Percentiles rank a stretch among this genome's conserved stretches.
Evolutionary conservation across 148 eudicot genomes (phyloP).

Genomic region (Polygonum maritimum): DNA sequence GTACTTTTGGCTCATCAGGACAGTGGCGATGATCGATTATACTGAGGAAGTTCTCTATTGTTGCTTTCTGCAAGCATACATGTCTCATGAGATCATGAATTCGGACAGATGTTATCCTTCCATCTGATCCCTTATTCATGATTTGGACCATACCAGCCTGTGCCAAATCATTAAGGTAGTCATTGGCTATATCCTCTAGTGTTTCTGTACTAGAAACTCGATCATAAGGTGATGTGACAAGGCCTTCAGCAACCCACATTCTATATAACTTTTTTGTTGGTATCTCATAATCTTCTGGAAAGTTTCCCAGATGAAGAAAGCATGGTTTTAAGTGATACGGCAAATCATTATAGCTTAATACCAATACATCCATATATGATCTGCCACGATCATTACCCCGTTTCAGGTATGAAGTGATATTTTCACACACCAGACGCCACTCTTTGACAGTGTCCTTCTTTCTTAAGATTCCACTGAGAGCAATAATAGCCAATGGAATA

Average conservation of each 20-base stretch:
- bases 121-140: constrained; percentile 23
- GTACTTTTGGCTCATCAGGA: not conserved
- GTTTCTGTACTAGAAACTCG: constrained; percentile 21
- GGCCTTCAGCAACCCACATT: constrained; percentile 46
- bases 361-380: constrained; percentile 21
- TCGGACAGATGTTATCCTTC: constrained; percentile 22
- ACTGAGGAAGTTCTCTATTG: constrained; percentile 28
- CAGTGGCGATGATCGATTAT: constrained; percentile 9
- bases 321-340: constrained; percentile 40
- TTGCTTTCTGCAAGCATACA: constrained; percentile 24
- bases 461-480: constrained; percentile 39
- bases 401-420: constrained; percentile 16
- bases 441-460: constrained; percentile 22
- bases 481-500: constrained; percentile 31
- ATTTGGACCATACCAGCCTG: constrained; percentile 37
- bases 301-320: constrained; percentile 32
- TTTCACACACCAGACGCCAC: constrained; percentile 26
- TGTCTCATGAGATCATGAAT: constrained; percentile 37
- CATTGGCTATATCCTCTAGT: constrained; percentile 25
- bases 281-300: constrained; percentile 31
- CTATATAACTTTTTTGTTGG: constrained; percentile 22
- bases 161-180: constrained; percentile 30
- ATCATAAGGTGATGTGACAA: constrained; percentile 14
- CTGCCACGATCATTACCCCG: constrained; percentile 6
- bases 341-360: constrained; percentile 28